phyloP scores from a whole-genome alignment of 768 basidiomycete species.

The Rhizopogon vesiculosus region DNA sequence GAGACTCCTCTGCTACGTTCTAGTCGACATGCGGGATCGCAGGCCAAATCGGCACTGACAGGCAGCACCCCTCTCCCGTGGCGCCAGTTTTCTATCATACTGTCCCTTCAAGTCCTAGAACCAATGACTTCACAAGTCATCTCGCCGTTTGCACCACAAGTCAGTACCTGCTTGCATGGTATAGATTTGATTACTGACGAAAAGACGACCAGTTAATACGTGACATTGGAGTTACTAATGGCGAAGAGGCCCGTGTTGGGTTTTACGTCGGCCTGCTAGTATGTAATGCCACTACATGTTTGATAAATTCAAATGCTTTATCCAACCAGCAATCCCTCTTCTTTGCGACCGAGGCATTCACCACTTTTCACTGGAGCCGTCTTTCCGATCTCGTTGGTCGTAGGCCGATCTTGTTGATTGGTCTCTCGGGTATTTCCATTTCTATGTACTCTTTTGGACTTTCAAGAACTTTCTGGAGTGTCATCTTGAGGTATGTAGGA shows the following conservation, averaged over 20 bases:
- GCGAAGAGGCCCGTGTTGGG: constrained; percentile 35
- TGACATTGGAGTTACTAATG: constrained; percentile 26
- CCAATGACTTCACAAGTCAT: constrained; percentile 69
- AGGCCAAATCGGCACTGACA: constrained; percentile 8
- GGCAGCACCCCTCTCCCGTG: constrained; percentile 53
- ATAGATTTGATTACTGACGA: neutral
- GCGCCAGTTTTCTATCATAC: constrained; percentile 57
- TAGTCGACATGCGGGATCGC: constrained; percentile 20
- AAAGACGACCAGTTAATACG: constrained; percentile 4
- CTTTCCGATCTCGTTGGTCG: constrained; percentile 38
- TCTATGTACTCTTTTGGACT: constrained; percentile 39
- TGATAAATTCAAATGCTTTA: constrained; percentile 23
- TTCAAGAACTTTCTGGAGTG: constrained; percentile 35
- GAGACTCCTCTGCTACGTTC: constrained; percentile 47
- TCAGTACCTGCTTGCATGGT: constrained; percentile 20
- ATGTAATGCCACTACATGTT: constrained; percentile 1
- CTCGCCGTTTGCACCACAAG: constrained; percentile 65
- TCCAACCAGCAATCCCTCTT: constrained; percentile 34
- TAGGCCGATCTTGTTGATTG: constrained; percentile 36
- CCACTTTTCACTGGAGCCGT: constrained; percentile 39
- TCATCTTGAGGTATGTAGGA: constrained; percentile 27
- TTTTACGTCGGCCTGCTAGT: constrained; percentile 40
- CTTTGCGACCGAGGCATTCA: constrained; percentile 38
- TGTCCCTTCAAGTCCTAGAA: constrained; percentile 67
- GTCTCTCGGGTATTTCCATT: constrained; percentile 34